phyloP scores from a whole-genome alignment of 1,284 basidiomycete genomes.

The Blastosporella zonata region DNA sequence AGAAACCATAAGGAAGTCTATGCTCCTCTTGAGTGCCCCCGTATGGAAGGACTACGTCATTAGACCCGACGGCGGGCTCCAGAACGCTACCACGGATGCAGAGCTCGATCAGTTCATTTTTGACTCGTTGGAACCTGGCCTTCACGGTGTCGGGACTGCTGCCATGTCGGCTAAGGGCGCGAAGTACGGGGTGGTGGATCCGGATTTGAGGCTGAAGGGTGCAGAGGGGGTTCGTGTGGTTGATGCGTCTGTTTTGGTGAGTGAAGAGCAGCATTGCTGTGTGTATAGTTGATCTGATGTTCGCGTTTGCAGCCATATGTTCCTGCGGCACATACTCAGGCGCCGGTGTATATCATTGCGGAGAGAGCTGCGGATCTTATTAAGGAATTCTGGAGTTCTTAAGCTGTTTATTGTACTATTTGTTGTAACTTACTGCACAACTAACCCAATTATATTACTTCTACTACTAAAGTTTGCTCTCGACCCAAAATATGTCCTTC shows the following conservation, averaged over 20 bases:
- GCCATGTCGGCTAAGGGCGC: slow-evolving; percentile 28
- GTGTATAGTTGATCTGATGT: neutral
- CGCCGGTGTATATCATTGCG: slow-evolving; percentile 22
- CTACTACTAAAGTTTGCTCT: too few relatives aligned
- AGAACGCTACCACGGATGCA: slow-evolving; percentile 15
- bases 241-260: slow-evolving; percentile 38
- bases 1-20: slow-evolving; percentile 12
- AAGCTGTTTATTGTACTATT: too few relatives aligned
- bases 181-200: slow-evolving; percentile 28
- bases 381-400: slow-evolving; percentile 5
- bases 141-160: slow-evolving; percentile 28
- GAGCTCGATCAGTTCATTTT: slow-evolving; percentile 24
- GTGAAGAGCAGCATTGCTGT: neutral
- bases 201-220: slow-evolving; percentile 40
- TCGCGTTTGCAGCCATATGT: slow-evolving; percentile 19
- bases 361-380: slow-evolving; percentile 24
- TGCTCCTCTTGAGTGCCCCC: slow-evolving; percentile 16
- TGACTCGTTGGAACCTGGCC: slow-evolving; percentile 10
- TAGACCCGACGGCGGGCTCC: slow-evolving; percentile 9
- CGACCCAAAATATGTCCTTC: neutral
- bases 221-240: slow-evolving; percentile 35
- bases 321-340: slow-evolving; percentile 21
- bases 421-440: too few relatives aligned
- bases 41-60: slow-evolving; percentile 21
- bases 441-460: too few relatives aligned